phyloP scores from a whole-genome alignment of 2,329 filamentous ascomycete genomes.

The Aspergillus calidoustus region DNA sequence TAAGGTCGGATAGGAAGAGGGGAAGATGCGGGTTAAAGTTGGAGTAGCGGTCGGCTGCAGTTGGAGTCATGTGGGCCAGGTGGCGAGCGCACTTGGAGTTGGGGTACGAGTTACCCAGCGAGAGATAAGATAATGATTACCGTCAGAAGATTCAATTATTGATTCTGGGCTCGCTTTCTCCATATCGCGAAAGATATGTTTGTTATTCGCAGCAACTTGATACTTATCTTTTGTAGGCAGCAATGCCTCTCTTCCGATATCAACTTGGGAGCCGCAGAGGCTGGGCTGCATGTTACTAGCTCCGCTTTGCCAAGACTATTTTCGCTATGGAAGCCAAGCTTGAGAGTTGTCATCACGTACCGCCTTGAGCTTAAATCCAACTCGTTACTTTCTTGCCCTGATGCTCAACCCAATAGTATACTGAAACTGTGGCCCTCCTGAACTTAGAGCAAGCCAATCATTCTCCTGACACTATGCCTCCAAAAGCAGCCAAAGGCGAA shows the following conservation, averaged over 20 bases:
- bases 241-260: no score
- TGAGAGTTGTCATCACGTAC: neutral
- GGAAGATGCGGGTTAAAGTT: neutral
- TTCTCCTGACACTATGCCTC: constrained; percentile 62
- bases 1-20: neutral
- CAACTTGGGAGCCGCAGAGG: no score
- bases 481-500: constrained; percentile 80
- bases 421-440: neutral
- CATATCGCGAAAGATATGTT: no score
- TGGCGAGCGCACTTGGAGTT: neutral
- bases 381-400: neutral
- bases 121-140: neutral
- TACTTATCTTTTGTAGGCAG: no score
- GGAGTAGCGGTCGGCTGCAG: neutral
- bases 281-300: no score
- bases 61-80: neutral
- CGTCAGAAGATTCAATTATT: no score
- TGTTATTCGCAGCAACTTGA: no score
- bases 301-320: no score
- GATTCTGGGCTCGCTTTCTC: no score
- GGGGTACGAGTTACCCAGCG: neutral
- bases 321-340: no score
- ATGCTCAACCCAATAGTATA: neutral
- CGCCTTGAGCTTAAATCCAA: neutral
- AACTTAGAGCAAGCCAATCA: neutral